Conservation (phyloP, 2,329 filamentous ascomycete species). For the Phyllosticta citriasiana region DNA sequence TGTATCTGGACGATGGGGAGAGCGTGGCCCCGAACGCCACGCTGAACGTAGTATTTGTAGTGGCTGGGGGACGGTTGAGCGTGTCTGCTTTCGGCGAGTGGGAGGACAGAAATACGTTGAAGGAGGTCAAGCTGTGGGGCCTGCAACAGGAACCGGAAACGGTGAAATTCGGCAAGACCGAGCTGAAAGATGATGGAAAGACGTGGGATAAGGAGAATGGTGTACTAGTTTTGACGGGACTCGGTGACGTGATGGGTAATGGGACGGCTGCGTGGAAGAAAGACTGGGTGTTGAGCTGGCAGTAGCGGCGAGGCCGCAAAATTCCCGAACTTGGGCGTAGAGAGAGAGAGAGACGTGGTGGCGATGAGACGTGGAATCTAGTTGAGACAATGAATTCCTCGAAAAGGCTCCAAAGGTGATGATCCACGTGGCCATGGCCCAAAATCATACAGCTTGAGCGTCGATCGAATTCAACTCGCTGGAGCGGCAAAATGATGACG, state of each 20-base stretch:
- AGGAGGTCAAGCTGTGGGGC: conserved; percentile 55
- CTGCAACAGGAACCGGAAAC: conserved; percentile 28
- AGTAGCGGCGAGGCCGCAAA: conserved; percentile 1
- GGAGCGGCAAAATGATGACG: background rate
- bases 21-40: conserved; percentile 48
- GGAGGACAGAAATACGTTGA: conserved; percentile 47
- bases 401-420: background rate
- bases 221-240: conserved; percentile 41
- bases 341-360: background rate
- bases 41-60: conserved; percentile 44
- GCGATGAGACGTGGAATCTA: background rate
- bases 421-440: too few relatives aligned
- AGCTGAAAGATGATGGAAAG: conserved; percentile 31
- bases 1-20: conserved; percentile 71
- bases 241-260: conserved; percentile 37
- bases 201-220: conserved; percentile 38
- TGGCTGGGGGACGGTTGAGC: conserved; percentile 35
- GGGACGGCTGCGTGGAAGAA: conserved; percentile 47
- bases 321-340: background rate
- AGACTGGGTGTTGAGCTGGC: conserved; percentile 50
- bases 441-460: too few relatives aligned
- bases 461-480: background rate
- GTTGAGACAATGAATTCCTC: background rate
- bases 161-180: conserved; percentile 32
- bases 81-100: conserved; percentile 43